These are phyloP conservation scores for Leucocoprinus leucothites DNA, from an alignment of 768 basidiomycete genomes.

Conservation along the genomic window DNA sequence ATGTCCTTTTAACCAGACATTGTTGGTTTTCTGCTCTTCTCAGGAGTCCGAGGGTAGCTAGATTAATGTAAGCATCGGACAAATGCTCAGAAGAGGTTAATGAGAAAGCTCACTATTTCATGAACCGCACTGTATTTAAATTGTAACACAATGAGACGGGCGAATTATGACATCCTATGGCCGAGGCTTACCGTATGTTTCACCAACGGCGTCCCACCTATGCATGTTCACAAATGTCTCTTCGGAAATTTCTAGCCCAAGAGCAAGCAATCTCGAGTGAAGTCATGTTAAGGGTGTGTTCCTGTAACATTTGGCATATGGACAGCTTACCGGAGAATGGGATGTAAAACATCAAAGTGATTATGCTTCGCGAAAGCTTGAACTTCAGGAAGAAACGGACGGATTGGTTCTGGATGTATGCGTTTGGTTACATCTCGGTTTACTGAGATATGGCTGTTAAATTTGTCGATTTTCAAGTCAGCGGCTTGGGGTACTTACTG, in stretches of 20 bases:
- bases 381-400: slow-evolving; percentile 52
- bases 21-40: slow-evolving; percentile 48
- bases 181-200: no score
- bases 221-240: slow-evolving; percentile 49
- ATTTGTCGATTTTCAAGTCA: no score
- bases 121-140: slow-evolving; percentile 66
- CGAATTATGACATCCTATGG: no score
- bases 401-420: slow-evolving; percentile 45
- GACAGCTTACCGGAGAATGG: slow-evolving; percentile 39
- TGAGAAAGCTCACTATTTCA: slow-evolving; percentile 63
- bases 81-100: no score
- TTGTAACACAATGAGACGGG: no score
- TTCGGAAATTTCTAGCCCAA: slow-evolving; percentile 53
- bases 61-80: no score
- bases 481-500: no score
- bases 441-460: no score
- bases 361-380: slow-evolving; percentile 48
- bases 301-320: no score
- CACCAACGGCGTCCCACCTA: slow-evolving; percentile 36
- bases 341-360: slow-evolving; percentile 49
- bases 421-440: slow-evolving; percentile 53
- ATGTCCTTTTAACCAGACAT: slow-evolving; percentile 62
- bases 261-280: slow-evolving; percentile 43
- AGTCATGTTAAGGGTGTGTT: no score
- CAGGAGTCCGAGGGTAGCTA: slow-evolving; percentile 32